Conservation (phyloP, 495 filamentous ascomycete species). For the Penicillium taxi region DNA sequence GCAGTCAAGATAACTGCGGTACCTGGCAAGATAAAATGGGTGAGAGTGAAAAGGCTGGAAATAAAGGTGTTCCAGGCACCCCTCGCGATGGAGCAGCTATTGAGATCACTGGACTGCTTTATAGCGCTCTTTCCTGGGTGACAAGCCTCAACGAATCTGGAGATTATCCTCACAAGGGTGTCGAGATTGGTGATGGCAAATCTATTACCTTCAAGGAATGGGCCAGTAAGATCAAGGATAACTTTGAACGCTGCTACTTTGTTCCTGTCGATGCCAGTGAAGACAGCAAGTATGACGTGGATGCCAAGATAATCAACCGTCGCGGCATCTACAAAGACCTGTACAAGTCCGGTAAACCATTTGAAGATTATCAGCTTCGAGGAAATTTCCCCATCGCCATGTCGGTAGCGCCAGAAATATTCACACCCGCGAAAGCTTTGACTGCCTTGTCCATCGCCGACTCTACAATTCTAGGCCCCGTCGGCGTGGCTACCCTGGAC, state of each 20-base stretch:
- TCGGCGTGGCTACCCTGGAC: slow-evolving; percentile 94
- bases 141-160: slow-evolving; percentile 54
- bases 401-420: slow-evolving; percentile 84
- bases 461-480: slow-evolving; percentile 68
- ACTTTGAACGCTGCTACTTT: slow-evolving; percentile 88
- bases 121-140: slow-evolving; percentile 82
- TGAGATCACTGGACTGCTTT: slow-evolving; percentile 88
- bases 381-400: slow-evolving; percentile 94
- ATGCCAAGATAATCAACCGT: slow-evolving; percentile 69
- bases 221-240: slow-evolving; percentile 71
- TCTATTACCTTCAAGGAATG: slow-evolving; percentile 69
- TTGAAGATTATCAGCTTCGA: slow-evolving; percentile 95
- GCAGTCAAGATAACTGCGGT: slow-evolving; percentile 89
- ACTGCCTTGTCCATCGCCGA: slow-evolving; percentile 72
- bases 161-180: slow-evolving; percentile 62
- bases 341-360: slow-evolving; percentile 84
- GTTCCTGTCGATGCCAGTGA: slow-evolving; percentile 61
- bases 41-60: slow-evolving; percentile 84
- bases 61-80: slow-evolving; percentile 91
- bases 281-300: slow-evolving; percentile 70
- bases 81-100: slow-evolving; percentile 92
- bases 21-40: slow-evolving; percentile 99
- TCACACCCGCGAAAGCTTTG: slow-evolving; percentile 68
- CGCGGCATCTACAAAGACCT: slow-evolving; percentile 98
- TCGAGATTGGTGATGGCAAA: slow-evolving; percentile 48